Evolutionary conservation across 805 yeast species (phyloP), one percentile per base, ranked within the genome.

Genomic region (Ogataea nonfermentans): DNA sequence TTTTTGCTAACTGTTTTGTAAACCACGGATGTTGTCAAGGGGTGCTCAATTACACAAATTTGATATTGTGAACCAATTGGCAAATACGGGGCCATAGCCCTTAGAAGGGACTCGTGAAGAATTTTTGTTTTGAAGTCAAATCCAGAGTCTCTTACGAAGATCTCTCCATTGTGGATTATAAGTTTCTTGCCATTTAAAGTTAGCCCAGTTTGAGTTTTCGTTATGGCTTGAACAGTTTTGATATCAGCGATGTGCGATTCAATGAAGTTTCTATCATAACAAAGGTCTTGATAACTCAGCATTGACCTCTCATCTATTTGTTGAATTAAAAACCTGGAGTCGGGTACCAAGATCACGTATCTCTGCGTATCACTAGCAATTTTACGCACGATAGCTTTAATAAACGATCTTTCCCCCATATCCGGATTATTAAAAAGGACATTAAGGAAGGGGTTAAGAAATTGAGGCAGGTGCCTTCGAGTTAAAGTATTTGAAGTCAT

Each of bases 261-360:
- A 7, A 83, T 63, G 55, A 83, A 84, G 17, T 79, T 84, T 24
- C 74, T 75, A 27, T 67, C 69, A 35, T 73, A 73, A 55, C 86
- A 80, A 10, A 78, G 57, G 2, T 80, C 85, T 3, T 53, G 56
- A 2, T 57, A 37, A 8, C 68, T 64, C 8, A 19, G 22, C 8
- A 6, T 5, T 0, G 73, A 42, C 13, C 61, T 67, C 9, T 44
- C 39, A 37, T 75, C 79, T 12, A 53, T 56, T 42, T 59, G 65
- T 35, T 67, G 57, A 31, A 63, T 52, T 9, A 84, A 62, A 2
- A 72, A 59, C 19, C 61, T 55, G 1, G 82, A 63, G 4, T 78
- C 76, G 0, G 95, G 95, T 1, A 82, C 78, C n/a, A 85, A 55
- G 10, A 85, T 55, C 2, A 79, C 68, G 55, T 71, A 79, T n/a